Conservation (phyloP, 148 eudicot species). For the Fallopia convolvulus region DNA sequence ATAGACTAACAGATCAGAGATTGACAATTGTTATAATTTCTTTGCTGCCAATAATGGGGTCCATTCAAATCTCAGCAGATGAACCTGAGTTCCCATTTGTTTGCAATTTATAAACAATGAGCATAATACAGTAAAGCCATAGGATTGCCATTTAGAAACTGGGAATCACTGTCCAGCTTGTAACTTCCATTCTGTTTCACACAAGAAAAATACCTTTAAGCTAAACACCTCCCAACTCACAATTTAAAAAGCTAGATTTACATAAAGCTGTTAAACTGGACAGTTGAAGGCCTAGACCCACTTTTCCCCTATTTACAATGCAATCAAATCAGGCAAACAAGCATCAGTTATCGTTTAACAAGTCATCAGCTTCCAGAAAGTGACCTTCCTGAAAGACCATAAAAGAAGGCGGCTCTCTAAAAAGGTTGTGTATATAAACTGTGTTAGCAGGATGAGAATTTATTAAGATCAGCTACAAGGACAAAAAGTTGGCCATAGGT, state of each 20-base stretch:
- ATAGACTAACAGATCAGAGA: too few relatives aligned
- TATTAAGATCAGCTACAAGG: not conserved
- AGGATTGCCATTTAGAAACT: too few relatives aligned
- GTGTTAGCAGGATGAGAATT: not conserved
- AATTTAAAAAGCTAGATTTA: not conserved
- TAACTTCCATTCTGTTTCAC: too few relatives aligned
- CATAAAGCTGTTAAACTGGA: not conserved
- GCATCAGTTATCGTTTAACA: not conserved
- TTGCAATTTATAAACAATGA: too few relatives aligned
- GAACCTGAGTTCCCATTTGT: too few relatives aligned
- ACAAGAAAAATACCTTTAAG: not conserved
- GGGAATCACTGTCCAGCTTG: too few relatives aligned
- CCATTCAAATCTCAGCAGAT: too few relatives aligned
- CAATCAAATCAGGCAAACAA: not conserved
- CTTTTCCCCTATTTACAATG: not conserved
- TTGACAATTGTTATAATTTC: too few relatives aligned
- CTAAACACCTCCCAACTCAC: not conserved
- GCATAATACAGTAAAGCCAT: too few relatives aligned
- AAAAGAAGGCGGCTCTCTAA: not conserved
- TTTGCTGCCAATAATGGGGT: too few relatives aligned
- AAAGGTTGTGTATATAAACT: not conserved
- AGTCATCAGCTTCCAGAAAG: not conserved
- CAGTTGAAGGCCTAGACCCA: not conserved
- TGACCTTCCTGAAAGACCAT: not conserved
- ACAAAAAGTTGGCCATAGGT: slow-evolving; percentile 32